These are phyloP conservation scores for Aphanoascus verrucosus DNA, from an alignment of 2,329 filamentous ascomycete genomes.

Conservation along the genomic window DNA sequence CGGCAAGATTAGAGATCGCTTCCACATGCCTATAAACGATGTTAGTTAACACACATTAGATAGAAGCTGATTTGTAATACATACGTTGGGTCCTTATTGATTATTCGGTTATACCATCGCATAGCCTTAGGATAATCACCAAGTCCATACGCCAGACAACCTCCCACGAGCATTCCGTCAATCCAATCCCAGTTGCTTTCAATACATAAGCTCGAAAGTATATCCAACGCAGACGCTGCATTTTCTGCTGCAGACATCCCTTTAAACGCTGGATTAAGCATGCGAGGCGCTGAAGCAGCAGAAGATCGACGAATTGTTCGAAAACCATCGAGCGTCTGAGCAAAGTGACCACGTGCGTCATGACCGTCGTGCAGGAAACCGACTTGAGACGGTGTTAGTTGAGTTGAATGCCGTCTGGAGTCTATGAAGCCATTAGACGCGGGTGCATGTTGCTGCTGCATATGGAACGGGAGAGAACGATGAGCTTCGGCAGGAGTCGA, in stretches of 20 bases:
- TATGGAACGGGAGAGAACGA: conserved; percentile 4
- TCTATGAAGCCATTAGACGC: conserved; percentile 5
- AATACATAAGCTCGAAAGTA: conserved; percentile 63
- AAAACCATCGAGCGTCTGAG: conserved; percentile 23
- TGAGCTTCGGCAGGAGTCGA: conserved; percentile 5
- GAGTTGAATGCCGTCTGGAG: conserved; percentile 12
- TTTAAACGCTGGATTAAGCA: conserved; percentile 24
- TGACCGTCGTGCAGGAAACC: conserved; percentile 11
- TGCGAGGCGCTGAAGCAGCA: conserved; percentile 26
- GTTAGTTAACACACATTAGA: conserved; percentile 13
- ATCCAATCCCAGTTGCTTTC: conserved; percentile 80
- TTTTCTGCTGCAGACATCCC: conserved; percentile 41
- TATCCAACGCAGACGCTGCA: conserved; percentile 58
- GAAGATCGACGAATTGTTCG: conserved; percentile 27
- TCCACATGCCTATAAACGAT: conserved; percentile 63
- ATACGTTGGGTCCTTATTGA: conserved; percentile 48
- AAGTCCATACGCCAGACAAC: conserved; percentile 82
- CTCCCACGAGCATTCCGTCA: conserved; percentile 82
- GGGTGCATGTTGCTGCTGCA: conserved; percentile 10
- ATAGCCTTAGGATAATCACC: conserved; percentile 64
- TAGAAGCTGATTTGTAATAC: conserved; percentile 18
- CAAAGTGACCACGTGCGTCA: conserved; percentile 16
- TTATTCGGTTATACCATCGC: conserved; percentile 45
- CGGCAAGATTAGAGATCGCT: conserved; percentile 85
- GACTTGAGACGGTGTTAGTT: conserved; percentile 15